Percentiles rank a stretch among this genome's conserved stretches.
phyloP scores from a whole-genome alignment of 2,329 filamentous ascomycete genomes.

The Neoascochyta sp. region DNA sequence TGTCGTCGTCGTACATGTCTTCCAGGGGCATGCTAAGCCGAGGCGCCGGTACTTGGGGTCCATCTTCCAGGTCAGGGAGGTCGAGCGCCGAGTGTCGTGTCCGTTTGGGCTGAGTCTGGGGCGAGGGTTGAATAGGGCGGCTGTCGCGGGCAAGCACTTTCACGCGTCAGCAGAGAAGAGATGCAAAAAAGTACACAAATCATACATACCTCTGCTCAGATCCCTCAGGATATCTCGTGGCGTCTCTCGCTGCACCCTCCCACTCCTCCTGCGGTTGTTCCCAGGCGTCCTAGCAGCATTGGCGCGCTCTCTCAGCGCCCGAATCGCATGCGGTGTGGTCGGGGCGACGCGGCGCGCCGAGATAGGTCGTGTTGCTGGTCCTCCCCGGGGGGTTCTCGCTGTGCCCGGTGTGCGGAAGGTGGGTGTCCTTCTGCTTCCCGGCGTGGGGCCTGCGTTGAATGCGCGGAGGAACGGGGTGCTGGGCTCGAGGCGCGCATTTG shows the following conservation, averaged over 20 bases:
- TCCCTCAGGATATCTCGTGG: constrained; percentile 54
- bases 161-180: constrained; percentile 4
- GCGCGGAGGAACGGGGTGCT: constrained; percentile 37
- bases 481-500: constrained; percentile 13
- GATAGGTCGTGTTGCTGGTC: constrained; percentile 31
- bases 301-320: constrained; percentile 52
- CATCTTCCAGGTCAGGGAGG: constrained; percentile 46
- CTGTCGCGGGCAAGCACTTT: constrained; percentile 51
- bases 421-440: constrained; percentile 31
- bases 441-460: constrained; percentile 32
- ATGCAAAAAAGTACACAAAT: background rate
- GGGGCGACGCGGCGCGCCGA: constrained; percentile 42
- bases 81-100: constrained; percentile 38
- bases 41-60: constrained; percentile 43
- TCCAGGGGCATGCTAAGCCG: constrained; percentile 43
- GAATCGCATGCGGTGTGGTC: constrained; percentile 54
- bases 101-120: constrained; percentile 32
- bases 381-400: constrained; percentile 33
- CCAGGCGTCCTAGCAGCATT: constrained; percentile 50
- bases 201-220: constrained; percentile 48
- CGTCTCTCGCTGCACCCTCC: constrained; percentile 51
- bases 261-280: constrained; percentile 48
- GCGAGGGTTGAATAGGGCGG: constrained; percentile 47
- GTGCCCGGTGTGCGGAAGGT: constrained; percentile 35
- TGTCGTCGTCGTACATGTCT: constrained; percentile 44